These are phyloP conservation scores for Grigorovia yakushimaensis DNA, from an alignment of 805 yeast species.

Conservation along the genomic window DNA sequence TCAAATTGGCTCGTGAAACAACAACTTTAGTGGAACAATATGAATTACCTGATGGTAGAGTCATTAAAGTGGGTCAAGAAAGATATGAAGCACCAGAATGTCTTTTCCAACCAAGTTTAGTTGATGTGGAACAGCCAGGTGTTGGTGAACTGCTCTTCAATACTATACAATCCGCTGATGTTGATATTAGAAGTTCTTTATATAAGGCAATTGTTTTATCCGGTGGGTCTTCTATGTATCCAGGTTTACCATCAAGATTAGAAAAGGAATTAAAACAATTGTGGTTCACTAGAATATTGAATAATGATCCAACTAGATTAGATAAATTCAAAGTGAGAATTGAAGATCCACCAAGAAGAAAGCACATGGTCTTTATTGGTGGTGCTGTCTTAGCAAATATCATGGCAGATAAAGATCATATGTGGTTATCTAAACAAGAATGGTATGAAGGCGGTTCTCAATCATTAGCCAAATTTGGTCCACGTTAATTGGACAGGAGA, in stretches of 20 bases:
- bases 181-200: slow-evolving; percentile 81
- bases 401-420: slow-evolving; percentile 96
- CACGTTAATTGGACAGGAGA: slow-evolving; percentile 43
- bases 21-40: slow-evolving; percentile 85
- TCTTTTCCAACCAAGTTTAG: slow-evolving; percentile 89
- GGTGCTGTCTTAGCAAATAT: slow-evolving; percentile 97
- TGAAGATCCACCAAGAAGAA: slow-evolving; percentile 98
- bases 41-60: slow-evolving; percentile 94
- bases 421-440: slow-evolving; percentile 94
- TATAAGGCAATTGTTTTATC: slow-evolving; percentile 88
- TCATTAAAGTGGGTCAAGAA: slow-evolving; percentile 88
- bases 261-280: slow-evolving; percentile 94
- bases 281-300: slow-evolving; percentile 83
- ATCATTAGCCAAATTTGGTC: slow-evolving; percentile 79
- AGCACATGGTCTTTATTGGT: slow-evolving; percentile 97
- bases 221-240: slow-evolving; percentile 98
- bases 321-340: slow-evolving; percentile 91
- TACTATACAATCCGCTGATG: slow-evolving; percentile 89
- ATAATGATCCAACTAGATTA: slow-evolving; percentile 77
- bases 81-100: slow-evolving; percentile 68
- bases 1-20: slow-evolving; percentile 84
- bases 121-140: slow-evolving; percentile 95
- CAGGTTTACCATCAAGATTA: slow-evolving; percentile 90
- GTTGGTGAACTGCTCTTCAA: slow-evolving; percentile 87
- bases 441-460: slow-evolving; percentile 97